Percentiles rank a stretch among this genome's conserved stretches.
phyloP scores from a whole-genome alignment of 2,329 filamentous ascomycete species.

The Penicillium sp. region DNA sequence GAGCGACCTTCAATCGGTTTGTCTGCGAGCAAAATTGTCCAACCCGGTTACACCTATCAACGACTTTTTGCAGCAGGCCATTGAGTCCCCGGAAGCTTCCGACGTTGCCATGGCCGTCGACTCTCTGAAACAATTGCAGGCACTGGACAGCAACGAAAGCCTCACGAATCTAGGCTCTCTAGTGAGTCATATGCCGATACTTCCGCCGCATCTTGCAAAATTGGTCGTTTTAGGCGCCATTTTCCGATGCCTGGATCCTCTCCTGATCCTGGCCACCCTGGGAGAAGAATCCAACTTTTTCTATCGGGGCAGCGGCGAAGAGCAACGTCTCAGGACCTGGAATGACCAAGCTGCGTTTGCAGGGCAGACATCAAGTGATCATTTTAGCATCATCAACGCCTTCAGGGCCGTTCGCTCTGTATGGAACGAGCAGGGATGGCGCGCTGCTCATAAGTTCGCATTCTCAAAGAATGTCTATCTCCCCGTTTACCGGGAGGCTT shows the following conservation, averaged over 20 bases:
- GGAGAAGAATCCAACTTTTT: constrained; percentile 35
- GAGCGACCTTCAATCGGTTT: constrained; percentile 47
- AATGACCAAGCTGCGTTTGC: constrained; percentile 34
- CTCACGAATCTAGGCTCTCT: constrained; percentile 51
- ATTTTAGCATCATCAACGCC: constrained; percentile 49
- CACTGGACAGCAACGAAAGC: constrained; percentile 46
- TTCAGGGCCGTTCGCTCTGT: constrained; percentile 42
- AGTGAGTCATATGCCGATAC: constrained; percentile 41
- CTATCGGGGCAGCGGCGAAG: constrained; percentile 31
- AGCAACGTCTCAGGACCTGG: constrained; percentile 26
- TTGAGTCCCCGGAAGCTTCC: constrained; percentile 46
- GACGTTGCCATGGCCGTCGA: constrained; percentile 42
- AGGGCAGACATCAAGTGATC: constrained; percentile 46
- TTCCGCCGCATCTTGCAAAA: constrained; percentile 51
- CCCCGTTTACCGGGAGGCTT: constrained; percentile 4
- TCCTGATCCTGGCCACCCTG: constrained; percentile 48
- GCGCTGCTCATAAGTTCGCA: constrained; percentile 34
- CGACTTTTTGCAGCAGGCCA: constrained; percentile 45
- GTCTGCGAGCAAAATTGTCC: constrained; percentile 47
- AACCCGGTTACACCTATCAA: constrained; percentile 41
- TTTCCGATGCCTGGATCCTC: constrained; percentile 55
- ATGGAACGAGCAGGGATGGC: constrained; percentile 31
- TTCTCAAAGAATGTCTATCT: constrained; percentile 10
- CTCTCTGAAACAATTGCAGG: constrained; percentile 37
- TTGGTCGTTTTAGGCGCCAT: constrained; percentile 54